phyloP scores from a whole-genome alignment of 139 green algal genomes.

The Picochlorum sp. region DNA sequence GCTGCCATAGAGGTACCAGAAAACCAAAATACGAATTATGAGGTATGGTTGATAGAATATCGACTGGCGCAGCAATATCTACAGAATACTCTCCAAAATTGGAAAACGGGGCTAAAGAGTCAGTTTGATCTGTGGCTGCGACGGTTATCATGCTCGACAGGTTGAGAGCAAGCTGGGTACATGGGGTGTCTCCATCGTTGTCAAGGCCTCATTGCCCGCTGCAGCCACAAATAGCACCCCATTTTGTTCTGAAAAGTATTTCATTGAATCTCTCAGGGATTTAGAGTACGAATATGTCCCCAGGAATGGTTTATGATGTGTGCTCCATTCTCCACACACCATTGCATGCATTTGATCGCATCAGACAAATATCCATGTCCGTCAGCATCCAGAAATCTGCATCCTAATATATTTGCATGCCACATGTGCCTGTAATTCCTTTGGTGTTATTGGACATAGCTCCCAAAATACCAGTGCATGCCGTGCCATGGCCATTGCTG shows the following conservation, averaged over 20 bases:
- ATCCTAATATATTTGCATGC: slow-evolving; percentile 13
- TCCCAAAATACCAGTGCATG: slow-evolving; percentile 3
- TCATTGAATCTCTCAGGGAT: slow-evolving; percentile 10
- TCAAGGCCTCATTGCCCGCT: slow-evolving; percentile 8
- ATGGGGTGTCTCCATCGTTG: slow-evolving; percentile 8
- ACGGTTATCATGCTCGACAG: slow-evolving; percentile 6
- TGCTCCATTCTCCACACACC: slow-evolving; percentile 6
- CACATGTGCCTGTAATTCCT: slow-evolving; percentile 13
- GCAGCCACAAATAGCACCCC: slow-evolving; percentile 8
- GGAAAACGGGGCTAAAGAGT: background rate
- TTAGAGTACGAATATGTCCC: background rate
- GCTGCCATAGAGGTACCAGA: slow-evolving; percentile 35
- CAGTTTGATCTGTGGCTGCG: background rate
- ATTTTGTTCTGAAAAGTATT: background rate
- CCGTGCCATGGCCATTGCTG: slow-evolving; percentile 1
- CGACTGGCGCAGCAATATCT: slow-evolving; percentile 7
- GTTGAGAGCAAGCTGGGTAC: slow-evolving; percentile 8
- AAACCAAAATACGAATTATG: background rate
- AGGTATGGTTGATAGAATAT: slow-evolving; percentile 20
- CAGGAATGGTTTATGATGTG: slow-evolving; percentile 14
- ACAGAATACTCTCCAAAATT: slow-evolving; percentile 7
- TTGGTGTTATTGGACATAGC: slow-evolving; percentile 16
- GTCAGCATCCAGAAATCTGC: slow-evolving; percentile 18
- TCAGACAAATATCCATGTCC: background rate
- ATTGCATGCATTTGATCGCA: background rate